Evolutionary conservation across 2,329 filamentous ascomycete species (phyloP).

Genomic region (Xylariaceae sp.): DNA sequence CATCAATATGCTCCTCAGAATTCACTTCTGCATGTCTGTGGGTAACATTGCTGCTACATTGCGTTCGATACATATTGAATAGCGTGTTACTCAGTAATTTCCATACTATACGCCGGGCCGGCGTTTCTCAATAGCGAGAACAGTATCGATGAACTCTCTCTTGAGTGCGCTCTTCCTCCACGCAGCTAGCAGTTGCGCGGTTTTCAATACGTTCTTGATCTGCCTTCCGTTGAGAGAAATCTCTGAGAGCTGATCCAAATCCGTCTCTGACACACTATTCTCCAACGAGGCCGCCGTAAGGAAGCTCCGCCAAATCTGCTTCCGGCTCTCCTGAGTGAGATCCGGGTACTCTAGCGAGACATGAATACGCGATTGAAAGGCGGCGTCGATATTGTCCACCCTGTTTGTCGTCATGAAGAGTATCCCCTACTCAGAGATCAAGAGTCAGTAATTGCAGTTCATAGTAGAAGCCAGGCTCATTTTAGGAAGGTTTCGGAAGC

Average conservation of each 20-base stretch:
- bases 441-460: too few relatives aligned
- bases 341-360: conserved; percentile 33
- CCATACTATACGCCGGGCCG: not conserved
- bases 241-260: conserved; percentile 31
- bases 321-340: conserved; percentile 22
- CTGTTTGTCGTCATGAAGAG: conserved; percentile 37
- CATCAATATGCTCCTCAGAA: not conserved
- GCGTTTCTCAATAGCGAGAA: conserved; percentile 9
- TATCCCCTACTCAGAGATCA: too few relatives aligned
- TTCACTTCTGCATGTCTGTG: not conserved
- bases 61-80: not conserved
- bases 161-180: conserved; percentile 5
- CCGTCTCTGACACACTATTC: conserved; percentile 33
- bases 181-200: conserved; percentile 40
- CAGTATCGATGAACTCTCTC: conserved; percentile 11
- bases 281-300: conserved; percentile 30
- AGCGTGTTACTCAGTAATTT: not conserved
- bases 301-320: conserved; percentile 35
- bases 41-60: too few relatives aligned
- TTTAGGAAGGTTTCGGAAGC: too few relatives aligned
- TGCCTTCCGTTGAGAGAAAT: conserved; percentile 39
- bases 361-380: conserved; percentile 38
- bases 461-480: too few relatives aligned
- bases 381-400: conserved; percentile 33
- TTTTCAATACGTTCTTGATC: conserved; percentile 42